Conservation (phyloP, 768 basidiomycete species). For the Pleurotus tuber-regium region DNA sequence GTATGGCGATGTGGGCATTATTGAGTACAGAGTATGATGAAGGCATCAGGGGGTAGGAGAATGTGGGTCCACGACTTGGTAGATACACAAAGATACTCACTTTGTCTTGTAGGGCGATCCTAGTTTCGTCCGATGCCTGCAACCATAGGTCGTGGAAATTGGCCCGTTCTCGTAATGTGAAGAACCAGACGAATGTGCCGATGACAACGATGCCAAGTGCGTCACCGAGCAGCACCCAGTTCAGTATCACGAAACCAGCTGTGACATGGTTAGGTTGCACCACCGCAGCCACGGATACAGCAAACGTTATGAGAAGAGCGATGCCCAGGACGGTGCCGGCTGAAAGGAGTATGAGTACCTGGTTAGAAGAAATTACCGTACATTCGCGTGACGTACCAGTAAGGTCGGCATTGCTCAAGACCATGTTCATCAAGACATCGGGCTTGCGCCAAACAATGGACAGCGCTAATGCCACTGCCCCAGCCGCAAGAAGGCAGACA, state of each 20-base stretch:
- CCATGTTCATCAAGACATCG: constrained; percentile 72
- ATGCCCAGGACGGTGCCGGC: constrained; percentile 73
- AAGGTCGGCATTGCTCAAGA: constrained; percentile 55
- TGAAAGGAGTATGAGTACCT: constrained; percentile 25
- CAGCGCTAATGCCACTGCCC: constrained; percentile 58
- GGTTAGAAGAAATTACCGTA: too few relatives aligned
- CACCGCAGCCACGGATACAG: constrained; percentile 69
- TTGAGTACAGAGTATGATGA: not conserved
- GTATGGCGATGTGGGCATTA: not conserved
- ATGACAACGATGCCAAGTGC: constrained; percentile 57
- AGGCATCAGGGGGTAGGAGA: not conserved
- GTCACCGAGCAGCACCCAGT: constrained; percentile 70
- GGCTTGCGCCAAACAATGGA: constrained; percentile 71
- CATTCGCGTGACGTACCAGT: constrained; percentile 45
- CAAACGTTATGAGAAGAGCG: constrained; percentile 61
- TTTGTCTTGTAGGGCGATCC: constrained; percentile 67
- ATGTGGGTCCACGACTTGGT: not conserved
- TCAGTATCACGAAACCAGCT: constrained; percentile 69
- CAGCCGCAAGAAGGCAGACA: constrained; percentile 67
- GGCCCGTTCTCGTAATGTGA: constrained; percentile 65
- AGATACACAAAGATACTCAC: constrained; percentile 35
- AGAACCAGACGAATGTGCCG: constrained; percentile 81
- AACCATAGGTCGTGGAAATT: constrained; percentile 65
- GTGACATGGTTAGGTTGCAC: constrained; percentile 69
- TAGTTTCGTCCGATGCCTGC: constrained; percentile 39